phyloP scores from a whole-genome alignment of 2,329 filamentous ascomycete species.

The Fusarium incarnatum region DNA sequence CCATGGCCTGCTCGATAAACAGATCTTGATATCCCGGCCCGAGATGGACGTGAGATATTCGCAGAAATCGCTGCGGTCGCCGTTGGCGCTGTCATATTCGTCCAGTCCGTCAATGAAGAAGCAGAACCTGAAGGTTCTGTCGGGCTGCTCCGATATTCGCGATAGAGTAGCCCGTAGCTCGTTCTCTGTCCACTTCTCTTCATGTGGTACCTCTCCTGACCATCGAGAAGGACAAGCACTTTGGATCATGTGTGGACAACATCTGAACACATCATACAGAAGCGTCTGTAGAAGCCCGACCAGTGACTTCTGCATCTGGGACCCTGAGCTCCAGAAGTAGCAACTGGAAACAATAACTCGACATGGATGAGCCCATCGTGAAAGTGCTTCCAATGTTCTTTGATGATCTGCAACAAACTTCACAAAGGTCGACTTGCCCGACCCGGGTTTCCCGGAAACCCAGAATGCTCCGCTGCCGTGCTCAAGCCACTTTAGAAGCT shows the following conservation, averaged over 20 bases:
- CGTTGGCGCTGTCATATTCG: neutral
- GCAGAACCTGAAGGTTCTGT: neutral
- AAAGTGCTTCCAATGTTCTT: neutral
- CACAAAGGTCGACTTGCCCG: neutral
- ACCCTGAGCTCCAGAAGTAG: neutral
- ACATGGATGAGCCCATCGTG: neutral
- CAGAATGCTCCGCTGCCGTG: neutral
- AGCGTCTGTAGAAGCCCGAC: neutral
- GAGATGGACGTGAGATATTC: neutral
- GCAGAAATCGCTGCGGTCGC: neutral
- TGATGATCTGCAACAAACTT: neutral
- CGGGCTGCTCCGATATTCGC: neutral
- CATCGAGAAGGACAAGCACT: neutral
- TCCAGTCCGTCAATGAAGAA: conserved; percentile 1
- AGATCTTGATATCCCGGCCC: neutral
- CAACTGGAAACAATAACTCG: neutral
- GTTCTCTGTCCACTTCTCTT: neutral
- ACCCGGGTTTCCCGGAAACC: neutral
- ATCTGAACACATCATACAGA: neutral
- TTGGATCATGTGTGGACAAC: neutral
- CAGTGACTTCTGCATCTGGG: neutral
- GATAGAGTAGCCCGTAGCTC: neutral
- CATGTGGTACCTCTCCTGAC: neutral
- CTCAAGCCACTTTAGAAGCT: neutral
- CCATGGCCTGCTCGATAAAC: neutral